A percentile compares a stretch with the other conserved stretches of the same genome.
phyloP scores from a whole-genome alignment of 2,329 filamentous ascomycete genomes.

The Exophiala xenobiotica region DNA sequence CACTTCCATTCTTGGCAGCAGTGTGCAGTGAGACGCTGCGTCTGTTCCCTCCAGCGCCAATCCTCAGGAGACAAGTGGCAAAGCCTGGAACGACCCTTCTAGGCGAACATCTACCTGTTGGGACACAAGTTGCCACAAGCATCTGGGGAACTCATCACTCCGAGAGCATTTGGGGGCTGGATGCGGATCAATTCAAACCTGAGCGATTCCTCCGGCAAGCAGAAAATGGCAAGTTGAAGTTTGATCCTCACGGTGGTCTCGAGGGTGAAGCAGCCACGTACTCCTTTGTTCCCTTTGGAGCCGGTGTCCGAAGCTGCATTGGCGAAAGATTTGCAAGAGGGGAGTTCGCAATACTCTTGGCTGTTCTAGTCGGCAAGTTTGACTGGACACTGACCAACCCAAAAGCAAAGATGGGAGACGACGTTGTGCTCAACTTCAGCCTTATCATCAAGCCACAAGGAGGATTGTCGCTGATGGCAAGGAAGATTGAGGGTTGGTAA shows the following conservation, averaged over 20 bases:
- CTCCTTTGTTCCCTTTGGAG: slow-evolving; percentile 71
- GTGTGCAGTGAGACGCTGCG: slow-evolving; percentile 76
- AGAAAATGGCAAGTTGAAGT: slow-evolving; percentile 11
- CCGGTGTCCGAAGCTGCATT: slow-evolving; percentile 50
- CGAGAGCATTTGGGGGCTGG: slow-evolving; percentile 69
- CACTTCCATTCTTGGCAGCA: slow-evolving; percentile 74
- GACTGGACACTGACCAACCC: slow-evolving; percentile 23
- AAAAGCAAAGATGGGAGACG: slow-evolving; percentile 39
- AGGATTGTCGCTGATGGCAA: slow-evolving; percentile 1
- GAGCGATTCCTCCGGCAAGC: slow-evolving; percentile 65
- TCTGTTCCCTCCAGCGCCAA: slow-evolving; percentile 67
- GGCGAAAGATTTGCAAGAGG: slow-evolving; percentile 57
- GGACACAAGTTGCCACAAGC: slow-evolving; percentile 65
- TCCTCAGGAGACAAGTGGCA: slow-evolving; percentile 62
- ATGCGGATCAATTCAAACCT: slow-evolving; percentile 73
- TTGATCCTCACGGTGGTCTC: slow-evolving; percentile 46
- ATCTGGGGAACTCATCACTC: slow-evolving; percentile 69
- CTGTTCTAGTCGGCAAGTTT: slow-evolving; percentile 72
- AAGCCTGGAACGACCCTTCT: slow-evolving; percentile 60
- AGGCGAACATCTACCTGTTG: slow-evolving; percentile 65
- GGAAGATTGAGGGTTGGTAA: slow-evolving; percentile 12
- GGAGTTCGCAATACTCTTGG: slow-evolving; percentile 81
- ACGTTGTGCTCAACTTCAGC: slow-evolving; percentile 3
- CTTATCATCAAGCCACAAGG: slow-evolving; percentile 4
- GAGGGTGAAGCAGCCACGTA: slow-evolving; percentile 71